Conservation (phyloP, 495 filamentous ascomycete genomes). For the Hypoxylon intermedium region DNA sequence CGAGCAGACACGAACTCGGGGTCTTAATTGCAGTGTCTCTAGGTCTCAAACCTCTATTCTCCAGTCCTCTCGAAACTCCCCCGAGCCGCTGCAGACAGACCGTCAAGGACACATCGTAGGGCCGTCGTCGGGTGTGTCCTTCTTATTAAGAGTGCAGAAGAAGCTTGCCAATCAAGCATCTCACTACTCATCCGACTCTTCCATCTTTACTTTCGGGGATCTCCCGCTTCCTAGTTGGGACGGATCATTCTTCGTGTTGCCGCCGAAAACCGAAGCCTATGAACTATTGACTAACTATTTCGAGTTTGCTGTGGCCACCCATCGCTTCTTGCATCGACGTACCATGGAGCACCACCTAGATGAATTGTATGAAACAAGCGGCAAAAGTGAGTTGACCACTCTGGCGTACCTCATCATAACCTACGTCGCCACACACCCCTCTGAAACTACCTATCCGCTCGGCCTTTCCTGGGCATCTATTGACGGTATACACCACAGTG, state of each 20-base stretch:
- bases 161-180: conserved; percentile 28
- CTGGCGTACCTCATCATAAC: no score
- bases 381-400: conserved; percentile 19
- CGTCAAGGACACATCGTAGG: conserved; percentile 50
- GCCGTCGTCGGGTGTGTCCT: conserved; percentile 40
- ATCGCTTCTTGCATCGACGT: conserved; percentile 47
- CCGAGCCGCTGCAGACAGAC: conserved; percentile 50
- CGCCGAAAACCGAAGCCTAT: conserved; percentile 30
- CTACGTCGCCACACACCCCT: no score
- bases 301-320: conserved; percentile 43
- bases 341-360: conserved; percentile 45
- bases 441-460: no score
- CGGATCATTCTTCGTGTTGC: conserved; percentile 36
- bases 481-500: conserved; percentile 12
- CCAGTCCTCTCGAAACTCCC: conserved; percentile 45
- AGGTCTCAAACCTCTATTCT: conserved; percentile 2
- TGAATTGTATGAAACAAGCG: conserved; percentile 43
- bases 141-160: conserved; percentile 39
- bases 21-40: background rate
- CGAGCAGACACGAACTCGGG: background rate
- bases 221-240: conserved; percentile 36
- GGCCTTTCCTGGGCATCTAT: no score
- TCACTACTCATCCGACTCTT: conserved; percentile 29
- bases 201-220: conserved; percentile 44
- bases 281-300: conserved; percentile 46